Base-by-base conservation (phyloP, 371 early-diverging fungal genomes). In the Mucor piriformis region DNA sequence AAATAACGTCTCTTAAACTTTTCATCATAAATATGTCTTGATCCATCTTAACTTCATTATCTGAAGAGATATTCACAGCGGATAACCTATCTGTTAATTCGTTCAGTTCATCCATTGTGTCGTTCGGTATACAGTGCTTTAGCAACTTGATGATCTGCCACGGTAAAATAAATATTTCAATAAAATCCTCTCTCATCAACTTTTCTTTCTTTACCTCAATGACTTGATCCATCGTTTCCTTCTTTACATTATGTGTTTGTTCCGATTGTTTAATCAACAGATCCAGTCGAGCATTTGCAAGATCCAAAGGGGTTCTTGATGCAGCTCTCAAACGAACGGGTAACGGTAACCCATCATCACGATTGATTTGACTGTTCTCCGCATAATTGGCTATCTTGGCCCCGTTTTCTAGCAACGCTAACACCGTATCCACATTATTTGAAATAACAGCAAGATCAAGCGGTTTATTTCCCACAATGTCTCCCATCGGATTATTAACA, bases 401-500 rank as follows among this genome's bases (percentile, higher is more conserved):
- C 63, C 79, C 79, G 32, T 73, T 67, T 59, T 76, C 73, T 42
- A 80, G 35, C 10, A 80, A 52, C 6, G 66, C 72, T 12, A 80
- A 42, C 2, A 80, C 77, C 4, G 77, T 71, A 48, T 76, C 77
- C 3, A 80, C 73, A 56, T 57, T 71, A 53, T 76, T 80, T 2
- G 77, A 76, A 35, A 74, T 67, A 1, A 80, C 77, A 2, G 77
- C 80, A 13, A 80, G 52, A 59, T 80, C 77, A 16, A 80, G 52
- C 10, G 80, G 80, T 54, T 62, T 72, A 38, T 80, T 80, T 0
- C 80, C 80, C 11, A 80, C 66, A 52, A 80, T 69, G 51, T 80
- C 80, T 12, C 80, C 80, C 51, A 67, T 54, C 8, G 75, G 70
- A 59, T 77, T 77, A 61, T 76, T 80, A 3, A 73, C 75, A 55